Base-by-base conservation (phyloP, 2,329 filamentous ascomycete species). In the Leptosphaerulina australis region DNA sequence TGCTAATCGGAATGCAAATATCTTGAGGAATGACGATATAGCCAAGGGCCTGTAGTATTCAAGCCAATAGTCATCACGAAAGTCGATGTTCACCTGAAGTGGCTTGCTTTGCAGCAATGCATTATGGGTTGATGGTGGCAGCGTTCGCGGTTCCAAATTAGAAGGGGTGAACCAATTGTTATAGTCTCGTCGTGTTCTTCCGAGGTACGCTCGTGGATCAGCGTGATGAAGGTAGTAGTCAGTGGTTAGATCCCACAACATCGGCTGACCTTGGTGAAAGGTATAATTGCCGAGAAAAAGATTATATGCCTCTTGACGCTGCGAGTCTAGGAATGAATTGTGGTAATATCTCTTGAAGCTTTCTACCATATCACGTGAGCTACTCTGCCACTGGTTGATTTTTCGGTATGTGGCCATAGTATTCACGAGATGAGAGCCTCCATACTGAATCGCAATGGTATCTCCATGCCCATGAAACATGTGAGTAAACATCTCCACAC, bases 401-500 rank as follows among this genome's bases (percentile, higher is more conserved):
- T 97, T 97, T 49, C 94, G 88, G 72, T 99, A 99, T 4, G 94
- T 99, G 59, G 96, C 92, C 92, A 99, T 97, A 0, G 94, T 99
- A 70, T 99, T 99, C 63, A 99, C 94, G 0, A 99, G 82, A 72
- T 99, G 94, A 2, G 92, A 97, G 8, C 94, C 94, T 48, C 94
- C 94, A 63, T 99, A 99, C 70, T 99, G 94, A 44, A 97, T 88
- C 1, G 94, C 94, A 65, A 99, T 97, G 3, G 92, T 97, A 72
- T 99, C 94, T 49, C 94, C 94, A 68, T 99, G 94, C 61, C 96
- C 91, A 71, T 97, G 66, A 76, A 92, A 96, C 93, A 99, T 97
- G 65, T 96, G 90, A 1, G 94, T 97, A 63, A 99, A 97, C 8
- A 97, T 83, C 63, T 97, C 96, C 50, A 97, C 88, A 2, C 91